Base-by-base conservation (phyloP, 768 basidiomycete species). In the Suillus decipiens region DNA sequence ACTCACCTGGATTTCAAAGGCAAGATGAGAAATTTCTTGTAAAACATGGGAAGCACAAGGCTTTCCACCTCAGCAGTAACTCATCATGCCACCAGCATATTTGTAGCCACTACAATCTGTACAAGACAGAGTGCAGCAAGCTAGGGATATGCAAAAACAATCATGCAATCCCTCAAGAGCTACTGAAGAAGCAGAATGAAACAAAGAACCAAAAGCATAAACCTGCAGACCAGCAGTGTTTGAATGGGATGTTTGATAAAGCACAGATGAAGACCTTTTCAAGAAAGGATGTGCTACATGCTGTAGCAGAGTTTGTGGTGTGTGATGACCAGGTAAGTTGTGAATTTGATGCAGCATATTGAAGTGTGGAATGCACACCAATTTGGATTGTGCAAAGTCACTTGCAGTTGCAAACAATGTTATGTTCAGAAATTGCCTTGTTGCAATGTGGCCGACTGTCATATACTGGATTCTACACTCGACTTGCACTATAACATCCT, bases 351-450 rank as follows among this genome's bases (percentile, higher is more conserved):
- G n/a, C n/a, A n/a, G n/a, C n/a, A n/a, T n/a, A n/a, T n/a, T n/a
- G n/a, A n/a, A n/a, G n/a, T n/a, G n/a, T n/a, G n/a, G n/a, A n/a
- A n/a, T n/a, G n/a, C n/a, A n/a, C n/a, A n/a, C n/a, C n/a, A n/a
- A n/a, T n/a, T n/a, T n/a, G n/a, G n/a, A n/a, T n/a, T n/a, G n/a
- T n/a, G n/a, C n/a, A n/a, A n/a, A n/a, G n/a, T n/a, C n/a, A n/a
- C n/a, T n/a, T n/a, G n/a, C n/a, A n/a, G n/a, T n/a, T n/a, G n/a
- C n/a, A n/a, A n/a, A n/a, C n/a, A n/a, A n/a, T n/a, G n/a, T n/a
- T n/a, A n/a, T n/a, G n/a, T n/a, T n/a, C n/a, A n/a, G 65, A 19
- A 70, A 69, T 55, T 60, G 57, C 42, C 47, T 70, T 5, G 60
- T 66, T 8, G 50, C 61, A 50, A 67, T 70, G 66, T 42, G 61